phyloP scores from a whole-genome alignment of 2,329 filamentous ascomycete genomes.

The Herpotrichia juniperi region DNA sequence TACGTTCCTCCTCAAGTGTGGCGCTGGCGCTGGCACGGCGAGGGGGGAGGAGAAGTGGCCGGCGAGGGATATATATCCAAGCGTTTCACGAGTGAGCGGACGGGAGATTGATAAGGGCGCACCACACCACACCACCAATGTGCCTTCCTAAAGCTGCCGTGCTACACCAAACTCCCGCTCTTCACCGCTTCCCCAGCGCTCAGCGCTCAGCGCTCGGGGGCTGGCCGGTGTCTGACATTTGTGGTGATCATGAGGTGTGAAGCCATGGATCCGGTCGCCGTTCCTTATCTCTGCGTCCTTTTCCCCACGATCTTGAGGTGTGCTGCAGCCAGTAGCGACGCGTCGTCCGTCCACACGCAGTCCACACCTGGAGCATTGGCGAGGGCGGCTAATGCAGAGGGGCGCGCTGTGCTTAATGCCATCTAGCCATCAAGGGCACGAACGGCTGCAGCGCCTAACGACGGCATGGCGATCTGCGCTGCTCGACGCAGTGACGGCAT shows the following conservation, averaged over 20 bases:
- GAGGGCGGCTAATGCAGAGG: constrained; percentile 17
- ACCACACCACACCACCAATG: too few relatives aligned
- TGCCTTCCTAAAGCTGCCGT: constrained; percentile 9
- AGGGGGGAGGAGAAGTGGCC: constrained; percentile 7
- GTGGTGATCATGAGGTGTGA: constrained; percentile 19
- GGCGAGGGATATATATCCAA: neutral
- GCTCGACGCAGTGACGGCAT: neutral
- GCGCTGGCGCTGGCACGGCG: constrained; percentile 4
- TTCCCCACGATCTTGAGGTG: constrained; percentile 17
- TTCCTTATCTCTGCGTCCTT: constrained; percentile 14
- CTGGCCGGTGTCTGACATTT: neutral
- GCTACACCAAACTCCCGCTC: constrained; percentile 7
- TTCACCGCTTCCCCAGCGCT: constrained; percentile 20
- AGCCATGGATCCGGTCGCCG: neutral
- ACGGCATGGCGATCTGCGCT: neutral
- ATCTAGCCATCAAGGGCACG: neutral
- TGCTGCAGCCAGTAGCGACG: constrained; percentile 14
- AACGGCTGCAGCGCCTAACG: constrained; percentile 5
- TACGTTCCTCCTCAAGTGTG: constrained; percentile 11
- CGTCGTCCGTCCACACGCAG: constrained; percentile 12
- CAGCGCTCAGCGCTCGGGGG: too few relatives aligned
- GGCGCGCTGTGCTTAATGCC: constrained; percentile 10
- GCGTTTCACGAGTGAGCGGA: constrained; percentile 14
- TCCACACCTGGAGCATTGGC: constrained; percentile 8
- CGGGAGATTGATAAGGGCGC: constrained; percentile 11